Base-by-base conservation (phyloP, 768 basidiomycete genomes). In the Cantharellus anzutake region DNA sequence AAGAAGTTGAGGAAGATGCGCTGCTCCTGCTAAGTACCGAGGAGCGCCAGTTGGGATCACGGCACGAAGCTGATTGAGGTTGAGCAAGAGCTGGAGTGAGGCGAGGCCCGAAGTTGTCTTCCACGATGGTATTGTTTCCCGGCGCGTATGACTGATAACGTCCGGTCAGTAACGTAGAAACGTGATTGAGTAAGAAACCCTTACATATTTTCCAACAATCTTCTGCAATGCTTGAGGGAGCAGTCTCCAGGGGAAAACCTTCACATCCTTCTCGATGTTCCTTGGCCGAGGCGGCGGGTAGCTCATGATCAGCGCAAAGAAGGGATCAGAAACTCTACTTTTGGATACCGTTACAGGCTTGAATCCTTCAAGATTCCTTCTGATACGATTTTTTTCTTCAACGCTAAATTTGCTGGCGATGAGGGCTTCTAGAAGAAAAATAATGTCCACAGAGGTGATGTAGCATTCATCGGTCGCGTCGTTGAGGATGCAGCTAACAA, bases 251-350 rank as follows among this genome's bases (percentile, higher is more conserved):
- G 71, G 71, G 63, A 75, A 75, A 7, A 74, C 73, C 66, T 75
- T 75, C 67, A 98, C 77, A 66, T 97, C 91, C 75, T 97, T 97
- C 68, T 97, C 93, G 63, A 97, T 98, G 68, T 91, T 92, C 59
- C 94, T 77, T 2, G 94, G 94, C 69, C 89, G 92, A 4, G 94
- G 94, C 51, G 81, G 80, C 0, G 92, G 88, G 67, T 96, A 94
- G 57, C 86, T 82, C 94, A 98, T 97, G 73, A 98, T 92, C 64
- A 82, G 77, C 72, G 86, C 83, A 76, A 97, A 98, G 69, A 97
- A 89, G 16, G 78, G 74, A 65, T 87, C 86, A 60, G 79, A 83
- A 0, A 78, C 73, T 64, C 87, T 85, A 68, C 80, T 79, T 73
- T 96, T 98, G 38, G 86, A 85, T 2, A 97, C 82, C 0, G 93